Evolutionary conservation across 345 rosid genomes (phyloP).

Genomic region (rapeseed (Brassica napus)): Da-Ae NC_063434.1:4687501-4688000

Average conservation of each 20-base stretch:
- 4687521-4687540: constrained; percentile 37
- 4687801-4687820: constrained; percentile 49
- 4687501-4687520: constrained; percentile 41
- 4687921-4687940: too few species aligned
- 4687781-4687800: constrained; percentile 42
- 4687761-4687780: constrained; percentile 54
- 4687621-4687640: constrained; percentile 61
- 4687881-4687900: too few species aligned
- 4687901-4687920: too few species aligned
- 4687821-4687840: constrained; percentile 54
- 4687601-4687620: constrained; percentile 55
- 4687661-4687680: constrained; percentile 45
- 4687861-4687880: too few species aligned
- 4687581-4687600: constrained; percentile 46
- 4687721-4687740: constrained; percentile 45
- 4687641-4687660: constrained; percentile 48
- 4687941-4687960: too few species aligned
- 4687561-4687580: constrained; percentile 34
- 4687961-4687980: too few species aligned
- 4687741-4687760: constrained; percentile 46
- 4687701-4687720: constrained; percentile 42
- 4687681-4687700: constrained; percentile 36
- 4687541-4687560: constrained; percentile 37
- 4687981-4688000: too few species aligned
- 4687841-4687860: constrained; percentile 31